Conservation (phyloP, 2,329 filamentous ascomycete genomes). For the Rhytidhysteron rufulum region DNA sequence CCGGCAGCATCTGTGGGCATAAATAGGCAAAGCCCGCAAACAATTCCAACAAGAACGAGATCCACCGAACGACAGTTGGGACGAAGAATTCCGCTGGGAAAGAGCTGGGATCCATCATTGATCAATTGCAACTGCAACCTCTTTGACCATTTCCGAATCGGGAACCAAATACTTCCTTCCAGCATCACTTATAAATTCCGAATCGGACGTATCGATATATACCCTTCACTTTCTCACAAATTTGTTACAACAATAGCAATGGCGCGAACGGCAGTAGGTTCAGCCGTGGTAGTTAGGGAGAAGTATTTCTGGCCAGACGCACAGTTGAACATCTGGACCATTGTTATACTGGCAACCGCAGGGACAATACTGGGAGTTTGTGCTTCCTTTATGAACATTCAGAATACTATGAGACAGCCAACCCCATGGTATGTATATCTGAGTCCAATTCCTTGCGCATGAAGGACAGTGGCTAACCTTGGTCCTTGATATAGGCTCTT, state of each 20-base stretch:
- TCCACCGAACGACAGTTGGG: too few species aligned
- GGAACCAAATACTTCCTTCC: not conserved
- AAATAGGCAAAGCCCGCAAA: too few species aligned
- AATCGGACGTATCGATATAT: not conserved
- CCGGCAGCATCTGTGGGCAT: too few species aligned
- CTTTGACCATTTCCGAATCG: not conserved
- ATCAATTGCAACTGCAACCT: not conserved
- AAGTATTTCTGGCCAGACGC: slow-evolving; percentile 63
- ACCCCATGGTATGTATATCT: slow-evolving; percentile 53
- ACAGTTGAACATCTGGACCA: slow-evolving; percentile 62
- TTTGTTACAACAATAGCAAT: slow-evolving; percentile 18
- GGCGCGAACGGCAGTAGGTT: slow-evolving; percentile 37
- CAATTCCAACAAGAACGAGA: too few species aligned
- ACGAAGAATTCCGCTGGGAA: too few species aligned
- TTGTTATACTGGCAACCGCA: slow-evolving; percentile 57
- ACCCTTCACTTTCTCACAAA: not conserved
- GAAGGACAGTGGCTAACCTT: slow-evolving; percentile 1
- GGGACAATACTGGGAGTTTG: slow-evolving; percentile 58
- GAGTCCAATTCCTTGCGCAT: not conserved
- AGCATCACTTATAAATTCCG: not conserved
- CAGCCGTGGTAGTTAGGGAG: slow-evolving; percentile 43
- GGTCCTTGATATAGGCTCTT: slow-evolving; percentile 51
- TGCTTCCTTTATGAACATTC: slow-evolving; percentile 57
- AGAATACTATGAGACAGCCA: slow-evolving; percentile 52
- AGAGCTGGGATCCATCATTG: not conserved